Evolutionary conservation across 495 filamentous ascomycete genomes (phyloP), one percentile per base, ranked within the genome.

Genomic region (Daldinia vernicosa): DNA sequence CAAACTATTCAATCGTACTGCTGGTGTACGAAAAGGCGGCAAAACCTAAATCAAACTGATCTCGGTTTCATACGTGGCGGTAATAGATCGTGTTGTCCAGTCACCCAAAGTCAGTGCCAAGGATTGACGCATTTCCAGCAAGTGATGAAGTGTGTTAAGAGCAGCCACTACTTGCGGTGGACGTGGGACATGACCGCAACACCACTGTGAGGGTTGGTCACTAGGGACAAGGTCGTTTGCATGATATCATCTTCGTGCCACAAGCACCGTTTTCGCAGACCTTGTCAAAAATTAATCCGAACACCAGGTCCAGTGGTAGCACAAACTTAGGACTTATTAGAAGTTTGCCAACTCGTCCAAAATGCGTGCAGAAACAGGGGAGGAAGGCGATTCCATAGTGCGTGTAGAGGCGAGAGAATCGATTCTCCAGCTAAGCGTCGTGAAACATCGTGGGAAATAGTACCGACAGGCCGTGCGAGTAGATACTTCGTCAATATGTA

Each of bases 91-190:
- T 30, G 26, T 19, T 50, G 15, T 17, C 19, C 15, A 51, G 63
- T 58, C 27, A 58, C 43, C 43, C 9, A 28, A 45, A 32, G 40
- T 6, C 26, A 47, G 8, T 17, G 47, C 19, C 32, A 28, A 57
- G n/a, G 9, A 33, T 12, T 35, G 50, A 45, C 51, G 35, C 35
- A 30, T 58, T 37, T 40, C 32, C 35, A 33, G 11, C 27, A 33
- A 50, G 58, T 57, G 35, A 55, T 40, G 51, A 30, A 45, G 15
- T 24, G 35, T 47, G 17, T 45, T 56, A 22, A 39, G 65, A 37
- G 9, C 26, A 66, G 32, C 51, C 30, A 30, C 35, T 47, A 35
- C 51, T 51, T 30, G 39, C 50, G 33, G 19, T 24, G 8, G 35
- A 47, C 19, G 43, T 32, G 32, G 55, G 26, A 14, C 17, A 26